Evolutionary conservation across 805 yeast species (phyloP).

Genomic region (Saccharomycopsis olivae): DNA sequence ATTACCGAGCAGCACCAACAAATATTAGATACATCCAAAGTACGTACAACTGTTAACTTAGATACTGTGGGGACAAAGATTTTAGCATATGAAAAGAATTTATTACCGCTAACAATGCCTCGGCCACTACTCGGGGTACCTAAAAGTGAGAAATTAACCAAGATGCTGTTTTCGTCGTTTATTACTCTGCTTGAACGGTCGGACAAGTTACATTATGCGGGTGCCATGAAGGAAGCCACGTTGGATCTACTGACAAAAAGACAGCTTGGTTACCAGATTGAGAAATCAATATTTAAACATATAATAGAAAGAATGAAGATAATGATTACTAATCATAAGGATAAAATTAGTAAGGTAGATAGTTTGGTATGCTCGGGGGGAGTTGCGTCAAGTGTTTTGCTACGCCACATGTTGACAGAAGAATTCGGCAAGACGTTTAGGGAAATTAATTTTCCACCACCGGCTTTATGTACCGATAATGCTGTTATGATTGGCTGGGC

Average conservation of each 20-base stretch:
- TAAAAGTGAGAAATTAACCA: too few species aligned
- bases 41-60: constrained; percentile 32
- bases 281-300: constrained; percentile 62
- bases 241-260: too few species aligned
- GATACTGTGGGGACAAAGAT: too few species aligned
- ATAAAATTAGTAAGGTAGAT: constrained; percentile 32
- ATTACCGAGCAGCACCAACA: constrained; percentile 49
- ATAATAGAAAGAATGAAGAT: constrained; percentile 51
- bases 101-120: too few species aligned
- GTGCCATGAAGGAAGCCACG: not conserved
- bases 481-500: constrained; percentile 98
- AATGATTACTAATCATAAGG: constrained; percentile 32
- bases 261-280: constrained; percentile 43
- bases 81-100: too few species aligned
- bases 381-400: constrained; percentile 64
- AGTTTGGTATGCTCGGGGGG: constrained; percentile 87
- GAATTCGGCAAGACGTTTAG: constrained; percentile 28
- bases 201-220: not conserved
- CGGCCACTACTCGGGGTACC: too few species aligned
- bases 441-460: constrained; percentile 56
- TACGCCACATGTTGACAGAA: constrained; percentile 38
- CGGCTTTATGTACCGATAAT: constrained; percentile 79
- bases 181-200: constrained; percentile 40
- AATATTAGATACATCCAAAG: constrained; percentile 38
- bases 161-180: constrained; percentile 75